Evolutionary conservation across 257 asterid species (phyloP), one percentile per base, ranked within the genome.

Genomic region (Paulownia fortunei): DNA sequence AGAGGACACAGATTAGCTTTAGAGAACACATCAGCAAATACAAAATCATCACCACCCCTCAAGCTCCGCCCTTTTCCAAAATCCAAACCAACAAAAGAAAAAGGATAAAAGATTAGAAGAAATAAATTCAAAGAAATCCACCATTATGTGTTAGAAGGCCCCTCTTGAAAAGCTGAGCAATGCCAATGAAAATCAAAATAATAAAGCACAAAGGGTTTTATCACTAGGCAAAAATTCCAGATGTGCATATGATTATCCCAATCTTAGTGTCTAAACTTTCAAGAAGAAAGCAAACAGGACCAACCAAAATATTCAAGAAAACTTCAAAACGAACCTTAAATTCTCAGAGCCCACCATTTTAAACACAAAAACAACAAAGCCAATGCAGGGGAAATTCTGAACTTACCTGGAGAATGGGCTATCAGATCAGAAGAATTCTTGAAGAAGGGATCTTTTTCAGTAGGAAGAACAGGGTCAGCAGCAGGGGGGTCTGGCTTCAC

Each of bases 381-480:
- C 23, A 61, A 78, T 19, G 73, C 34, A 55, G 64, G 2, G 71
- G n/a, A 46, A 13, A 32, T 1, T 8, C 12, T 5, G 27, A 15
- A 82, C 75, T 74, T 85, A 93, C 98, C 99, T 85, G 97, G 96
- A 79, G 97, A 81, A 74, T 83, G 86, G 71, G 94, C 88, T 2
- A 74, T 76, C 70, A 84, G 76, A 77, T 79, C 89, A 39, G 97
- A 82, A 56, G 94, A 83, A 63, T 79, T 78, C 77, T 88, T 93
- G 64, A 87, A 89, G 60, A 87, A 76, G 4, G 99, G 99, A 63
- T 91, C 93, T 86, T 85, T 86, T 56, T 93, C 91, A 60, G 89
- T 83, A 6, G 99, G 99, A 84, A 95, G 88, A 88, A 89, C 90
- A 54, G 97, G 98, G 87, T 91, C 92, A 24, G 94, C 49, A 55